Evolutionary conservation across 805 yeast genomes (phyloP), one percentile per base, ranked within the genome.

Genomic region (Diddensiella santjacobensis): DNA sequence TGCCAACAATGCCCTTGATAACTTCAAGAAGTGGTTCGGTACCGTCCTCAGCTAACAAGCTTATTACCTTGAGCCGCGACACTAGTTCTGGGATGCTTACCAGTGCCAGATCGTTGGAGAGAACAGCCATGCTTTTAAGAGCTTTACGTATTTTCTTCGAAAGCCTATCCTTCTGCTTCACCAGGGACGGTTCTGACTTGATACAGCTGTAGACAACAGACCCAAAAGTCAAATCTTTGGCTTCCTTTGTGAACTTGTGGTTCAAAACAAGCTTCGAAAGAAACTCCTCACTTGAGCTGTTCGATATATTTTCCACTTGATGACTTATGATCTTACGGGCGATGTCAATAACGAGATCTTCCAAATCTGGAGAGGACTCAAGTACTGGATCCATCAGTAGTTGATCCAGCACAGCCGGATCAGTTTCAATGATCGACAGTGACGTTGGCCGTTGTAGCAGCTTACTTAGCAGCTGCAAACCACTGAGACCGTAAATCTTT

Each of bases 371-470:
- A 8, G 23, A 42, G 36, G 10, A 13, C 41, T 6, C 8, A 11
- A 31, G 8, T 6, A 33, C 8, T 8, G 43, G 15, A 6, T 42
- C 42, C 30, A 30, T 42, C 15, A 40, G 20, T 4, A 40, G n/a
- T 8, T 40, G n/a, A 4, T 30, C 23, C 19, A 40, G 4, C 13
- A 40, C 4, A n/a, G 31, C 4, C 4, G 33, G 22, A 29, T 44
- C 43, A 22, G 41, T 36, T 26, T 48, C 51, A 30, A 48, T 15
- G 6, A 18, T 38, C 3, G 48, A 48, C 13, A 18, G 17, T 23
- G 11, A 43, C 3, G 44, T 39, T 3, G 51, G 51, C 44, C 51
- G 29, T 20, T 43, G 23, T 3, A 43, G 18, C 3, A 48, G 40
- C 20, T 41, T 22, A 15, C 15, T 11, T 13, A 33, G 13, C 18